Conservation (phyloP, 805 yeast species). For the Pichia kluyveri region DNA sequence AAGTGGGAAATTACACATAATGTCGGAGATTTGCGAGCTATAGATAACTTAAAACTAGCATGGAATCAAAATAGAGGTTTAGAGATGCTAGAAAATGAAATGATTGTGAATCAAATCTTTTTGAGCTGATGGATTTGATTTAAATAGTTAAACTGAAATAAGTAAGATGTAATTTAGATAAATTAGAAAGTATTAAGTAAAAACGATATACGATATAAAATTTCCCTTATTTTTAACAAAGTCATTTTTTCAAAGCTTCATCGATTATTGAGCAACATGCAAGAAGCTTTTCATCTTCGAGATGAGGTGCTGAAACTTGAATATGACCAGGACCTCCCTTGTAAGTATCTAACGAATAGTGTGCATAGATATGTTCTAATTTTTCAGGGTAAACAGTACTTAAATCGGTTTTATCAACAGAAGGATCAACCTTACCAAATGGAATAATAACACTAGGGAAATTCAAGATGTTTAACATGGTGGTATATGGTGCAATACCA, state of each 20-base stretch:
- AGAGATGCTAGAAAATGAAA: no score
- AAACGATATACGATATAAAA: not conserved
- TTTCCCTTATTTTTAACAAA: not conserved
- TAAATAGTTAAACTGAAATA: no score
- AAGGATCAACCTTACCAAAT: constrained; percentile 41
- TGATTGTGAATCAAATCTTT: no score
- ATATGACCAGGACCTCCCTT: constrained; percentile 40
- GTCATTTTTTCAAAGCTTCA: constrained; percentile 12
- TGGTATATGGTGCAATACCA: constrained; percentile 43
- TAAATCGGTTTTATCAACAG: constrained; percentile 23
- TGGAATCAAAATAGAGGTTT: no score
- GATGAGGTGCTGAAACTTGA: constrained; percentile 37
- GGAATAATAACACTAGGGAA: constrained; percentile 58
- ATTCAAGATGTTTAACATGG: constrained; percentile 64
- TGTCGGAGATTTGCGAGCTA: no score
- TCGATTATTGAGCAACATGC: constrained; percentile 23
- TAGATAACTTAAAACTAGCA: no score
- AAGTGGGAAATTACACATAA: no score
- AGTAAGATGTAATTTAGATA: not conserved
- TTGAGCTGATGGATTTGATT: no score
- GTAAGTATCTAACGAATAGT: constrained; percentile 31
- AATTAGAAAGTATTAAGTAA: no score
- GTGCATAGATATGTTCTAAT: not conserved
- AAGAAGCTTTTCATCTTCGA: constrained; percentile 45
- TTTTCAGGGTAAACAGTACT: not conserved